These are phyloP conservation scores for Lactarius sanguifluus DNA, from an alignment of 768 basidiomycete genomes.

Conservation along the genomic window DNA sequence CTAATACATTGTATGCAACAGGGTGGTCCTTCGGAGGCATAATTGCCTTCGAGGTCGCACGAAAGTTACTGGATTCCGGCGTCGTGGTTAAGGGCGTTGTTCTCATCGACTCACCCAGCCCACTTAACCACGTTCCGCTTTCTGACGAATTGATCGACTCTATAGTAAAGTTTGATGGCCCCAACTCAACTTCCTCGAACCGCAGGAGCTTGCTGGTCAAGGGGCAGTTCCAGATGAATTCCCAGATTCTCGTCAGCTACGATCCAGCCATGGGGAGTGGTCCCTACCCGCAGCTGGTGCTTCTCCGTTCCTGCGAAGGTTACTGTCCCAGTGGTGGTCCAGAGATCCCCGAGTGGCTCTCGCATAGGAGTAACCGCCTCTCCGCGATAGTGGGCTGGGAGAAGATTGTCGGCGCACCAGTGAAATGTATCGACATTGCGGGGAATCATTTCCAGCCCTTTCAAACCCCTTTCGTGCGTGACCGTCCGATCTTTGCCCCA, in stretches of 20 bases:
- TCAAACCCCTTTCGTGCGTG: constrained; percentile 48
- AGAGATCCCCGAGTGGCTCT: constrained; percentile 53
- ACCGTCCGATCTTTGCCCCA: not conserved
- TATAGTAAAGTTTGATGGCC: constrained; percentile 39
- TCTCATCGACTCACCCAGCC: constrained; percentile 67
- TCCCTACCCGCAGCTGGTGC: constrained; percentile 41
- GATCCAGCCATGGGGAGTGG: constrained; percentile 36
- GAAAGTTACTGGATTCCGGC: constrained; percentile 47
- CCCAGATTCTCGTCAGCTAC: constrained; percentile 49
- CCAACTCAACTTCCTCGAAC: constrained; percentile 34
- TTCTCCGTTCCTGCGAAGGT: constrained; percentile 54
- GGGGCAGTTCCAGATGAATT: constrained; percentile 51
- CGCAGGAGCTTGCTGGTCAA: constrained; percentile 40
- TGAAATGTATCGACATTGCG: constrained; percentile 55
- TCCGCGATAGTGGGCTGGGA: constrained; percentile 50
- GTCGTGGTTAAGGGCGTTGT: constrained; percentile 54
- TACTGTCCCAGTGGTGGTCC: constrained; percentile 39
- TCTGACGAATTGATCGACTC: constrained; percentile 52
- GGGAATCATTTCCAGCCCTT: constrained; percentile 69
- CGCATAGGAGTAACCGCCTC: constrained; percentile 42
- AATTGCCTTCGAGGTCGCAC: constrained; percentile 63
- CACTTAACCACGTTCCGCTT: constrained; percentile 51
- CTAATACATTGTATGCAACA: constrained; percentile 32
- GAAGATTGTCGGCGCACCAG: constrained; percentile 36
- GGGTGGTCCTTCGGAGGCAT: constrained; percentile 84